Conservation (phyloP, 305 asterid species). For the Petunia hybrid region DNA sequence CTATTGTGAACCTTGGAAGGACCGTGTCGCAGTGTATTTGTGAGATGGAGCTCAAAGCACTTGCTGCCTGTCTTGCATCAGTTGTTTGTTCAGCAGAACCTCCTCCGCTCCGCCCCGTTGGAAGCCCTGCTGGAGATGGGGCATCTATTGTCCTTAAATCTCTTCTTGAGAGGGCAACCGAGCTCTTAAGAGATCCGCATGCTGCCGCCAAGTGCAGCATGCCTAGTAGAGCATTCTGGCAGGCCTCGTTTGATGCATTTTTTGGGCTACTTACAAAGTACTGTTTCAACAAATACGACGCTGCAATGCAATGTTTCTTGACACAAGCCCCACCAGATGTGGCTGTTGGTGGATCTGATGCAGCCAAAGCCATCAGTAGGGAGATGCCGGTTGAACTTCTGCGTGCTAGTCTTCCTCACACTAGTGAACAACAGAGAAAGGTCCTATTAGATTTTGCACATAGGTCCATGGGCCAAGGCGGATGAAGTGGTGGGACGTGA, state of each 20-base stretch:
- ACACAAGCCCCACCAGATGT: conserved; percentile 51
- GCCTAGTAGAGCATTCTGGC: conserved; percentile 68
- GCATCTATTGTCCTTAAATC: conserved; percentile 68
- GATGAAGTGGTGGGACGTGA: conserved; percentile 53
- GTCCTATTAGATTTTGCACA: conserved; percentile 64
- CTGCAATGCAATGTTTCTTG: conserved; percentile 56
- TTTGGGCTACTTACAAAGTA: conserved; percentile 66
- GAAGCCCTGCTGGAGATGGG: conserved; percentile 74
- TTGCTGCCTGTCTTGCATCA: conserved; percentile 81
- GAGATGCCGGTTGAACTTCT: conserved; percentile 78
- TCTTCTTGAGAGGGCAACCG: conserved; percentile 74
- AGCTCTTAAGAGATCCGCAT: conserved; percentile 62
- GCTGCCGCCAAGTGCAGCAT: conserved; percentile 58
- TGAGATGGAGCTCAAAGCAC: conserved; percentile 67
- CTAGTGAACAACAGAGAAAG: conserved; percentile 70
- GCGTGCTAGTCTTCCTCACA: conserved; percentile 80
- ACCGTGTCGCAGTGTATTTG: conserved; percentile 56
- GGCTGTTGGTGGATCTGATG: conserved; percentile 53
- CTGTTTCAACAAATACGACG: conserved; percentile 74
- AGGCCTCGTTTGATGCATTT: conserved; percentile 80
- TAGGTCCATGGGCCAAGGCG: conserved; percentile 57
- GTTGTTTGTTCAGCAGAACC: conserved; percentile 75
- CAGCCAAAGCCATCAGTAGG: conserved; percentile 60
- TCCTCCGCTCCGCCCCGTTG: conserved; percentile 74
- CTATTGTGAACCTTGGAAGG: conserved; percentile 51